Conservation (phyloP, 148 eudicot genomes). For the Heliamphora exappendiculata region DNA sequence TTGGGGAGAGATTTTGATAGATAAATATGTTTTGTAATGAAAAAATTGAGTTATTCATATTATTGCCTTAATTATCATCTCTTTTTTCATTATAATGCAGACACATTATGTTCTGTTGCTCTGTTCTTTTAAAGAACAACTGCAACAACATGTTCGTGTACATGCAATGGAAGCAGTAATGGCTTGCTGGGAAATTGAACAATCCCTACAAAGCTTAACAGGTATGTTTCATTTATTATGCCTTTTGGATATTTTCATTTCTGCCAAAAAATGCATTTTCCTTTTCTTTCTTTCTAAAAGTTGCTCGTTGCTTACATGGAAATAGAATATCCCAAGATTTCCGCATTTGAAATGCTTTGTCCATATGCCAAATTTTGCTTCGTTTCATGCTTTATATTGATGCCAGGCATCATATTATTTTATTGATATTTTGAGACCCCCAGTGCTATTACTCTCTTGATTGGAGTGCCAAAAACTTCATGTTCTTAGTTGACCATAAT, state of each 20-base stretch:
- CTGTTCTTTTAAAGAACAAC: slow-evolving; percentile 84
- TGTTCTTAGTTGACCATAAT: not conserved
- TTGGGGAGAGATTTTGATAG: not conserved
- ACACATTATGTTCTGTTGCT: slow-evolving; percentile 84
- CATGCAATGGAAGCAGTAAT: slow-evolving; percentile 99
- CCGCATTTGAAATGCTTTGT: not conserved
- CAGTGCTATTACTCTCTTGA: not conserved
- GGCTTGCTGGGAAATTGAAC: slow-evolving; percentile 99
- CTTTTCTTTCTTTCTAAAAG: not conserved
- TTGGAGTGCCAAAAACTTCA: not conserved
- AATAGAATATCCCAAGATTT: not conserved
- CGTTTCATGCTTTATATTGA: not conserved
- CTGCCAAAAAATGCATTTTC: not conserved
- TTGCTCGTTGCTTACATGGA: not conserved
- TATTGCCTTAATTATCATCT: not conserved
- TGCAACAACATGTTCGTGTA: slow-evolving; percentile 91
- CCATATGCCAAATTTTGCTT: not conserved
- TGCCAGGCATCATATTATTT: not conserved
- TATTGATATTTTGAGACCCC: not conserved
- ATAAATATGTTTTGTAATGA: not conserved
- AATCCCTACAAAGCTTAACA: slow-evolving; percentile 91
- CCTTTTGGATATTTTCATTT: not conserved
- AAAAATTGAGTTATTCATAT: not conserved
- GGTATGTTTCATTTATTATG: slow-evolving; percentile 28
- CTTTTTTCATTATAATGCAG: slow-evolving; percentile 25